Evolutionary conservation across 164 flowering plant genomes (phyloP), one percentile per base, ranked within the genome.

Genomic region (Tetrastigma voinierianum): DNA sequence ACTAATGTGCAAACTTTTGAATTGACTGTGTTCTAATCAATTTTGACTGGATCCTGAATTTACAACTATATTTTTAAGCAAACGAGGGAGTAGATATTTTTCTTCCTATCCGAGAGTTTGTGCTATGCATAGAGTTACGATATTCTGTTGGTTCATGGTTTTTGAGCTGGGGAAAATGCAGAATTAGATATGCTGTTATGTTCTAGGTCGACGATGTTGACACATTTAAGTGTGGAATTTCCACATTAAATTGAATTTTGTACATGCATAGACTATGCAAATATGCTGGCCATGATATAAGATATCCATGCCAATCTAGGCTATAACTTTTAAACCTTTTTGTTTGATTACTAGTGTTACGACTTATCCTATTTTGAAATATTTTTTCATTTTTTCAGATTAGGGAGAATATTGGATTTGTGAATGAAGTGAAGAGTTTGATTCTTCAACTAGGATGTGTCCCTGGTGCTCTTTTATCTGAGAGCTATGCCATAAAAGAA

Each of bases 401-500:
- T 21, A 55, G 70, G 80, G 98, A 94, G 83, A 78, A 88, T 72
- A 23, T 79, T 59, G 85, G 79, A 57, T 86, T 91, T 73, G 83
- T 90, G 46, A 82, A 73, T 46, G 83, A 83, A 56, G 91, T 91
- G 69, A 87, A 77, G 79, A 77, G 78, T 68, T 72, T 91, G 51
- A 78, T 94, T 75, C 73, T 76, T 61, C 89, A 85, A 77, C 72
- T 90, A 17, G 91, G 89, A 64, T 75, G 82, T 66, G 72, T 83
- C 18, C 84, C 87, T 46, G 86, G 78, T 57, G 83, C 79, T 54
- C 83, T 84, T 65, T 64, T 77, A 24, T 77, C 91, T 57, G 82
- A 78, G 3, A 67, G 60, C 64, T 77, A 75, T 74, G 55, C 64
- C 18, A 44, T 60, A 59, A 70, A 74, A 17, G 85, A 76, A 46